Percentiles rank a stretch among this genome's conserved stretches.
These are phyloP conservation scores for Exobasidium cylindrosporum DNA, from an alignment of 1,284 basidiomycete species.

Conservation along the genomic window DNA sequence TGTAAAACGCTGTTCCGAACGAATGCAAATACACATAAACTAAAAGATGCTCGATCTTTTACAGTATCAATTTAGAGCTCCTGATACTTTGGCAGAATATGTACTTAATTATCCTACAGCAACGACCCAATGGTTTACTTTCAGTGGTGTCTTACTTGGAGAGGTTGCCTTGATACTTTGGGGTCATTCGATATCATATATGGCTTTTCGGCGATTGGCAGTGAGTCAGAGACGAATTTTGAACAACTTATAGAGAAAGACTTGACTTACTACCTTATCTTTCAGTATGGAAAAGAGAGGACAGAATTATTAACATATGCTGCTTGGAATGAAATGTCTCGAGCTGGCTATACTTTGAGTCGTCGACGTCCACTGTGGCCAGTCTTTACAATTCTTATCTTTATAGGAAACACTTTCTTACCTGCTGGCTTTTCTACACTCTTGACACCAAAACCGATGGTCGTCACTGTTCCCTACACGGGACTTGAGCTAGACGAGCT, in stretches of 20 bases:
- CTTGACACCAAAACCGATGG: constrained; percentile 3
- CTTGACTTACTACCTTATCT: too few relatives aligned
- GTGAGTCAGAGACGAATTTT: background rate
- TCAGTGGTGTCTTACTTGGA: constrained; percentile 5
- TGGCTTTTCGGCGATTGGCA: constrained; percentile 8
- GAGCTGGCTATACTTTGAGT: constrained; percentile 9
- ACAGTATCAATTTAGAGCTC: constrained; percentile 4
- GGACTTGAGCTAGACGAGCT: constrained; percentile 9
- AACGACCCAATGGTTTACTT: constrained; percentile 7
- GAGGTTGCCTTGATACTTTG: constrained; percentile 4
- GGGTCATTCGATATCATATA: constrained; percentile 5
- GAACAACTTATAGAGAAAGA: background rate
- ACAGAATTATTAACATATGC: constrained; percentile 8
- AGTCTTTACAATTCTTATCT: constrained; percentile 8
- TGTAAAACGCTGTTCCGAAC: too few relatives aligned
- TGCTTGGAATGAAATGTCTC: constrained; percentile 9
- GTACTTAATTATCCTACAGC: constrained; percentile 2
- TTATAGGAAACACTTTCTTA: constrained; percentile 10
- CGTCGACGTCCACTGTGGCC: constrained; percentile 7
- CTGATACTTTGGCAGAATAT: constrained; percentile 8
- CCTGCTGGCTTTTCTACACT: constrained; percentile 11
- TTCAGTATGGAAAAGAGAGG: constrained; percentile 3
- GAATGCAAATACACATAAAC: too few relatives aligned
- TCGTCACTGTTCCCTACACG: constrained; percentile 1
- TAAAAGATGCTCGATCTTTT: too few relatives aligned